Evolutionary conservation across 345 rosid species (phyloP), one percentile per base, ranked within the genome.

Genomic region (Psidium friedrichsthalianum): DNA sequence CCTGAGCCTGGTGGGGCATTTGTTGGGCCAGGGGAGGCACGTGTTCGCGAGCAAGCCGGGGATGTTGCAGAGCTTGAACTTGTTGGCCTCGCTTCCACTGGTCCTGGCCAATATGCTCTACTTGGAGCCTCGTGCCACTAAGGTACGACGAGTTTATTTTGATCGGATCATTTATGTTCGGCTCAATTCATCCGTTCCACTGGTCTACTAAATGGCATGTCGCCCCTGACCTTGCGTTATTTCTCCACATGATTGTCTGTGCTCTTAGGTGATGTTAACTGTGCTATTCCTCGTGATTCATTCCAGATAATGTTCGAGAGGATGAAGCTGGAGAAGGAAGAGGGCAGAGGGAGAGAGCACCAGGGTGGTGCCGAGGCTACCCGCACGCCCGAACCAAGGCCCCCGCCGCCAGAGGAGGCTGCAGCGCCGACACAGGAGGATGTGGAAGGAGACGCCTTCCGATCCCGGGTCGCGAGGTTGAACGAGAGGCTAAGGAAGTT

Each of bases 321-420:
- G 86, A 87, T 92, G 89, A 96, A 91, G 88, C 82, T 92, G 56
- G 98, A 94, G 74, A 97, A 95, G 86, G 97, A 97, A 83, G 98
- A 95, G 87, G 95, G 96, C 52, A 88, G 95, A 88, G 97, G 98
- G 83, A 86, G 90, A 83, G 96, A 90, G 27, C 85, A 64, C 53
- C 42, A 47, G 7, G 56, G 8, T 3, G 51, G 82, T 2, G 86
- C 76, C 21, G 80, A 58, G 24, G 76, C 22, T 8, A 84, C 22
- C 69, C 29, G 44, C 6, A 12, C 14, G 8, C 15, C 74, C 11
- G 82, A 81, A 49, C 52, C 29, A 13, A 82, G 80, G 51, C 49
- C 49, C 18, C 86, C 16, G 56, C 86, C 10, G 59, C 56, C 51
- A 42, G 52, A 27, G 0, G 82, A 83, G 83, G 55, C 83, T 18